phyloP scores from a whole-genome alignment of 768 basidiomycete species.

The Agaricus subrufescens region DNA sequence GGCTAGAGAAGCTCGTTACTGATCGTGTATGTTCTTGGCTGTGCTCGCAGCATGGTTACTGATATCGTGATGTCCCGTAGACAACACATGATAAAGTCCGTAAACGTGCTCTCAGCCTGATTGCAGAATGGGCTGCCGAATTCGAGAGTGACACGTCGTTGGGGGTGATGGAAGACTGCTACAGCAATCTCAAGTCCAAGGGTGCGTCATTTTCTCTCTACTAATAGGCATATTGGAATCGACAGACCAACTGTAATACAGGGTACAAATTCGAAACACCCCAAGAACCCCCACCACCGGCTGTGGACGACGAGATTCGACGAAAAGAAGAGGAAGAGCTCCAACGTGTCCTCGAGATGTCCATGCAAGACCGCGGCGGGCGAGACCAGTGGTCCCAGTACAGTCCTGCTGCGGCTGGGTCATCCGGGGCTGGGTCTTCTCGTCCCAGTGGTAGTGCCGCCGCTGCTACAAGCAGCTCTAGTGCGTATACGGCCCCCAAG shows the following conservation, averaged over 20 bases:
- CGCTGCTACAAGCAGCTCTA: background rate
- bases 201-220: slow-evolving; percentile 36
- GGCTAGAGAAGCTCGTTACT: slow-evolving; percentile 78
- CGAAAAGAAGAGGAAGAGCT: slow-evolving; percentile 93
- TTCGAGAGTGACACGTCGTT: slow-evolving; percentile 78
- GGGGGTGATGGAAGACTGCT: slow-evolving; percentile 89
- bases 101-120: slow-evolving; percentile 60
- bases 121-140: slow-evolving; percentile 81
- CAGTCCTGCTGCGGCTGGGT: slow-evolving; percentile 26
- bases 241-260: slow-evolving; percentile 19
- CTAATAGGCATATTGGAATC: background rate
- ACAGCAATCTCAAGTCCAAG: slow-evolving; percentile 75
- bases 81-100: slow-evolving; percentile 92
- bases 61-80: slow-evolving; percentile 31
- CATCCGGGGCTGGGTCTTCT: slow-evolving; percentile 14
- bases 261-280: slow-evolving; percentile 69
- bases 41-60: background rate
- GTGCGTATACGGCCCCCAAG: slow-evolving; percentile 27
- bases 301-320: slow-evolving; percentile 74
- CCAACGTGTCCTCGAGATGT: slow-evolving; percentile 87
- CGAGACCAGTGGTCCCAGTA: slow-evolving; percentile 51
- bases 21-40: slow-evolving; percentile 63
- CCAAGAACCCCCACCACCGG: slow-evolving; percentile 59
- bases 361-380: slow-evolving; percentile 89
- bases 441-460: background rate